Base-by-base conservation (phyloP, 306 rosid genomes). In the Urtica urens region DNA sequence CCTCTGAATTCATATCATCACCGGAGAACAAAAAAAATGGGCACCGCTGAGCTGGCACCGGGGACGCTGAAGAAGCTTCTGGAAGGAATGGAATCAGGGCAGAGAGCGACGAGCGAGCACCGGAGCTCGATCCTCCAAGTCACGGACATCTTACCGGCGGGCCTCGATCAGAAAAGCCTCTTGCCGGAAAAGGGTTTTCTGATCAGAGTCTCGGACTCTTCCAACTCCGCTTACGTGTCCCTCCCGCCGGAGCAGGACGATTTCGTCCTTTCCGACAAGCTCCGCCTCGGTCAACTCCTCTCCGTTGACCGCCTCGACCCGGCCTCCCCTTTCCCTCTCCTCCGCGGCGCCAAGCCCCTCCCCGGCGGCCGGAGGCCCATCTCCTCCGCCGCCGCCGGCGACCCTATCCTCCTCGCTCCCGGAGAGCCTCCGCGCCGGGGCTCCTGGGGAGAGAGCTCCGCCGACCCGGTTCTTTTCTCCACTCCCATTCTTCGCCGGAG, bases 271-370 rank as follows among this genome's bases (percentile, higher is more conserved):
- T 82, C 87, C 76, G 76, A 92, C 58, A 85, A 79, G 54, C 82
- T 92, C 81, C 96, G 85, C 69, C 64, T 92, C 0, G 99, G 99
- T 0, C 99, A 92, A 49, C 85, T 85, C 76, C 71, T 92, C 21
- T 85, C 85, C 26, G 93, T 92, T 0, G 96, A 85, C 28, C 41
- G 65, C 28, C 66, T 92, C 21, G 99, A 92, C 39, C 88, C 83
- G 0, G 99, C 94, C 17, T 82, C 93, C 0, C 99, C 96, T 1
- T 85, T 92, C 49, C 96, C 96, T 0, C 59, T 85, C 17, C 42
- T 82, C 8, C 60, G 57, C 29, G 96, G 99, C 0, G 80, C 87
- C 0, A 92, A 85, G 53, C 94, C 94, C 0, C 78, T 92, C 33
- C 94, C 94, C 0, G 96, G 96, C 0, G 96, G 96, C 0, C 71